Conservation (phyloP, 148 eudicot genomes). For the Hydrangea macrophylla region DNA sequence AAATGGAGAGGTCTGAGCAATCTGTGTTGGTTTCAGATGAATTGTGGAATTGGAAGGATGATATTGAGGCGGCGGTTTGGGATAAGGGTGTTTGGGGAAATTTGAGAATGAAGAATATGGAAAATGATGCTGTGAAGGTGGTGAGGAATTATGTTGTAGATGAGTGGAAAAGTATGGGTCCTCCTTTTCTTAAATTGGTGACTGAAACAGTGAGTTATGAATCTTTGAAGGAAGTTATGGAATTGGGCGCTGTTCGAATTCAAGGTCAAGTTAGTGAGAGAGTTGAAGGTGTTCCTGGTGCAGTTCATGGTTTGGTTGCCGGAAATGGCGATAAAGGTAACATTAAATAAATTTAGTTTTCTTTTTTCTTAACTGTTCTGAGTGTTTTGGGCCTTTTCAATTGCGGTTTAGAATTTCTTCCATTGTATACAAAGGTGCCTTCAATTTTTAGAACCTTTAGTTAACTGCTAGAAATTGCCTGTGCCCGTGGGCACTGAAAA, state of each 20-base stretch:
- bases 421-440: background rate
- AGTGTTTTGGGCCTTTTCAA: background rate
- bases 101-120: constrained; percentile 35
- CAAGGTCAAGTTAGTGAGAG: constrained; percentile 6
- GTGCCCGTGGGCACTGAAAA: too few relatives aligned
- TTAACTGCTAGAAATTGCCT: too few relatives aligned
- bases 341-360: background rate
- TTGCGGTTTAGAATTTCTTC: too few relatives aligned
- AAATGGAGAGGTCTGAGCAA: constrained; percentile 25
- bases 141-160: constrained; percentile 44
- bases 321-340: constrained; percentile 2
- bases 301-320: constrained; percentile 7
- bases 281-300: background rate
- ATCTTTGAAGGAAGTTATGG: constrained; percentile 12
- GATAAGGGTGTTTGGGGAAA: constrained; percentile 30
- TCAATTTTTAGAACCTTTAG: too few relatives aligned
- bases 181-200: constrained; percentile 52
- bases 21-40: constrained; percentile 44
- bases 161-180: constrained; percentile 54
- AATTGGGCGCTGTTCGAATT: background rate
- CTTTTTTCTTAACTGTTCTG: background rate
- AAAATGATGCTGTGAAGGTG: constrained; percentile 41
- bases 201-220: constrained; percentile 24
- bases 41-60: constrained; percentile 39
- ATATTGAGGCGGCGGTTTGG: constrained; percentile 53